Conservation (phyloP, 345 rosid genomes). For the Lumnitzera littorea region DNA sequence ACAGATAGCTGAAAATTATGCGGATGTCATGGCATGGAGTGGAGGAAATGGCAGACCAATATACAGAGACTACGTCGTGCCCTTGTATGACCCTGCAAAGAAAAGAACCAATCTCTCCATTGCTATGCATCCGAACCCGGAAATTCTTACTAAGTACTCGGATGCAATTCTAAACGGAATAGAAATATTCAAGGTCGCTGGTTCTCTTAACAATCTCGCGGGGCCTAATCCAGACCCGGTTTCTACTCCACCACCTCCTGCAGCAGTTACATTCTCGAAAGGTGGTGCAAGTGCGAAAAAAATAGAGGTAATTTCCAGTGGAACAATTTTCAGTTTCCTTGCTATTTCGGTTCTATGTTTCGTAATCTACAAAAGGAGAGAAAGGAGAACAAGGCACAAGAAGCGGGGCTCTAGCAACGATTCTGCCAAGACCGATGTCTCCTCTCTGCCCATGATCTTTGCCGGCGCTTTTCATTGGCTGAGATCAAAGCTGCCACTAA, state of each 20-base stretch:
- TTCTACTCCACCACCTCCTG: too few species aligned
- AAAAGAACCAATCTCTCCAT: too few species aligned
- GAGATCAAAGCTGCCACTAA: slow-evolving; percentile 41
- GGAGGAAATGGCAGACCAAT: too few species aligned
- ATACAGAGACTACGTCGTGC: too few species aligned
- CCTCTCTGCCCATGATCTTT: slow-evolving; percentile 19
- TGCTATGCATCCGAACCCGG: too few species aligned
- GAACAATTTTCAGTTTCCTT: not conserved
- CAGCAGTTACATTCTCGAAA: too few species aligned
- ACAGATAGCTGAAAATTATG: slow-evolving; percentile 13
- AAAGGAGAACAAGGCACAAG: not conserved
- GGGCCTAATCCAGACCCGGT: too few species aligned
- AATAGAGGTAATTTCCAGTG: not conserved
- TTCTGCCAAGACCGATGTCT: slow-evolving; percentile 19
- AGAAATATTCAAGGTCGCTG: too few species aligned
- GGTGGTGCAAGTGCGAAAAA: slow-evolving; percentile 19
- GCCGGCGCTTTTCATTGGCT: slow-evolving; percentile 31
- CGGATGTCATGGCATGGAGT: too few species aligned
- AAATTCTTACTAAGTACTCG: too few species aligned
- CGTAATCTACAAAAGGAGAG: not conserved
- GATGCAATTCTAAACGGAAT: not conserved
- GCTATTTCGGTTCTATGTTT: not conserved
- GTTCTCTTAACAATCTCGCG: too few species aligned
- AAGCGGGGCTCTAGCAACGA: not conserved
- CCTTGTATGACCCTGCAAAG: too few species aligned